These are phyloP conservation scores for Fagopyrum esculentum DNA, from an alignment of 148 eudicot genomes.

Conservation along the genomic window DNA sequence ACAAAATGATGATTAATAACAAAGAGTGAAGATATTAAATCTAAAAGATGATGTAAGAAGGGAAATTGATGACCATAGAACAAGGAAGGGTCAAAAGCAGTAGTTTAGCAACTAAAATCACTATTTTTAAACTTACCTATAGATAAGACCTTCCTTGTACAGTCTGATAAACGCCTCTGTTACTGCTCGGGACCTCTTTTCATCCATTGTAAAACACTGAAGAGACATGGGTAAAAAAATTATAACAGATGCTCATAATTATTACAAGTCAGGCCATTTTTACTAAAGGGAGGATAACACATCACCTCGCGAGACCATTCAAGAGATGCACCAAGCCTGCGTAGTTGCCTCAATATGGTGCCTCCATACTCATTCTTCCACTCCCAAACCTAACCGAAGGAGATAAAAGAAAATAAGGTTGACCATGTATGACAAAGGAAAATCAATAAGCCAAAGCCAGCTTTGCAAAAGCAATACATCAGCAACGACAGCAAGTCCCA, in stretches of 20 bases:
- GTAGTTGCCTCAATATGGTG: constrained; percentile 72
- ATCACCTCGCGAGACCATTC: constrained; percentile 98
- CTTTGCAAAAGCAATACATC: not conserved
- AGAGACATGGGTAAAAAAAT: constrained; percentile 10
- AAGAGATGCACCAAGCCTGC: constrained; percentile 81
- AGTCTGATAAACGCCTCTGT: constrained; percentile 93
- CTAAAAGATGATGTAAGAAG: not conserved
- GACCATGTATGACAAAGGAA: not conserved
- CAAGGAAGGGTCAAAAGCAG: not conserved
- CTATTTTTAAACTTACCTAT: constrained; percentile 43
- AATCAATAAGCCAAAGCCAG: not conserved
- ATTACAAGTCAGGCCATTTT: not conserved
- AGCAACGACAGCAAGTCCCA: not conserved
- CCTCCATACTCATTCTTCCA: constrained; percentile 94
- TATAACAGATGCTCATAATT: not conserved
- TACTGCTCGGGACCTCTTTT: constrained; percentile 78
- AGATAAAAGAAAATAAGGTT: not conserved
- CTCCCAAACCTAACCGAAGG: constrained; percentile 62
- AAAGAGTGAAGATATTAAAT: not conserved
- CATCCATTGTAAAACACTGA: constrained; percentile 99
- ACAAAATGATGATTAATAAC: not conserved
- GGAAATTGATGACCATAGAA: not conserved
- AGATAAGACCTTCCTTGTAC: constrained; percentile 74
- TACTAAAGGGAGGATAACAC: not conserved
- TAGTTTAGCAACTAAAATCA: not conserved